Percentiles rank a stretch among this genome's conserved stretches.
phyloP scores from a whole-genome alignment of 164 flowering plant species.

The Magnolia officinalis region DNA sequence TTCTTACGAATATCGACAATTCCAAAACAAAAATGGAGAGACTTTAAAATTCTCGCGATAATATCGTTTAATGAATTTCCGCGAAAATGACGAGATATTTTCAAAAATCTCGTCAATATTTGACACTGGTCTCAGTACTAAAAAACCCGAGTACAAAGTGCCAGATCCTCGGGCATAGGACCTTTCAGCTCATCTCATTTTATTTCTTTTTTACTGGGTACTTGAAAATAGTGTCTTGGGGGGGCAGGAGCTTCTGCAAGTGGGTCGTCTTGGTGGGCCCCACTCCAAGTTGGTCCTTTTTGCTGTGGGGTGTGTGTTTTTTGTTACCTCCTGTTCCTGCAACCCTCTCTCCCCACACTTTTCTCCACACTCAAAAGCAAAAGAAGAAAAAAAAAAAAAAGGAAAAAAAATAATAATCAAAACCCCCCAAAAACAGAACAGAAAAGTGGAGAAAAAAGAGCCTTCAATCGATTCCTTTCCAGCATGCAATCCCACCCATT shows the following conservation, averaged over 20 bases:
- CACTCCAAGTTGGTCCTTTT: neutral
- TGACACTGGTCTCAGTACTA: too few species aligned
- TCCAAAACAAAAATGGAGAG: too few species aligned
- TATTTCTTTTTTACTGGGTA: neutral
- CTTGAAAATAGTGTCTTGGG: neutral
- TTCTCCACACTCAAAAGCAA: neutral
- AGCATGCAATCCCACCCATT: slow-evolving; percentile 4
- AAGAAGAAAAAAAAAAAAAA: neutral
- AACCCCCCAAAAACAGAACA: neutral
- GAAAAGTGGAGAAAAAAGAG: neutral
- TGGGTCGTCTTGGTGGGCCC: neutral
- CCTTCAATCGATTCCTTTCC: slow-evolving; percentile 2
- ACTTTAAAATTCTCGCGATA: too few species aligned
- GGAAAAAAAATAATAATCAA: neutral
- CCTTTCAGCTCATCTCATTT: too few species aligned
- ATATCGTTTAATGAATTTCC: too few species aligned
- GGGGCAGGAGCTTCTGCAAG: neutral
- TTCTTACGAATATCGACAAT: too few species aligned
- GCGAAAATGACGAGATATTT: too few species aligned
- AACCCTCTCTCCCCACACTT: neutral
- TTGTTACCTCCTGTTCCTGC: neutral
- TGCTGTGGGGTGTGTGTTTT: slow-evolving; percentile 2
- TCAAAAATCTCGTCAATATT: too few species aligned
- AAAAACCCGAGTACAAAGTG: too few species aligned
- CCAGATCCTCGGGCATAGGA: too few species aligned